Evolutionary conservation across 495 filamentous ascomycete genomes (phyloP).

Genomic region (Penicillium malachiteum): DNA sequence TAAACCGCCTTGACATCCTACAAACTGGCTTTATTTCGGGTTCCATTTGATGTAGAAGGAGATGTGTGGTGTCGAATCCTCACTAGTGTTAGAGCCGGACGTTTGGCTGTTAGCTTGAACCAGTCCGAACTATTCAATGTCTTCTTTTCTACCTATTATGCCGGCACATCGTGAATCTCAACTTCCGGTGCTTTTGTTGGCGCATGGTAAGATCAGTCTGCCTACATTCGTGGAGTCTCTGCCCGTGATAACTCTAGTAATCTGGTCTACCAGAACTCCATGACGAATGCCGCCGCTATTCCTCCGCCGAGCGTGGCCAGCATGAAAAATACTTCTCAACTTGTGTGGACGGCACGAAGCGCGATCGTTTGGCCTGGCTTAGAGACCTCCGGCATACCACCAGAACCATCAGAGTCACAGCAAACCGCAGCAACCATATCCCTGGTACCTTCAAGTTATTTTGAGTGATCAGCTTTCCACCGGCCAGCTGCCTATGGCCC

Average conservation of each 20-base stretch:
- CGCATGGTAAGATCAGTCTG: conserved; percentile 5
- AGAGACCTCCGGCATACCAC: conserved; percentile 19
- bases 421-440: not conserved
- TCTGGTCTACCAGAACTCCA: not conserved
- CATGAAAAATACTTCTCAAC: not conserved
- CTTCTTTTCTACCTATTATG: not conserved
- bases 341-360: conserved; percentile 21
- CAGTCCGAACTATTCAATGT: not conserved
- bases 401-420: conserved; percentile 7
- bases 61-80: not conserved
- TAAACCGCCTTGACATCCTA: conserved; percentile 4
- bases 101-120: not conserved
- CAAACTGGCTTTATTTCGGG: not conserved
- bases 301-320: not conserved
- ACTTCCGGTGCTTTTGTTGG: conserved; percentile 5
- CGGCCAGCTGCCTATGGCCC: not conserved
- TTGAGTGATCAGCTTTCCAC: not conserved
- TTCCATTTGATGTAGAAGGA: conserved; percentile 1
- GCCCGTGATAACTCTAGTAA: not conserved
- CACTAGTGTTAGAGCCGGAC: not conserved
- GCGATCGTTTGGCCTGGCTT: conserved; percentile 27
- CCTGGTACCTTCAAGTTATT: not conserved
- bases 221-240: not conserved
- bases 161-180: not conserved
- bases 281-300: not conserved